A percentile compares a stretch with the other conserved stretches of the same genome.
phyloP scores from a whole-genome alignment of 2,329 filamentous ascomycete genomes.

The Emergomyces orientalis region DNA sequence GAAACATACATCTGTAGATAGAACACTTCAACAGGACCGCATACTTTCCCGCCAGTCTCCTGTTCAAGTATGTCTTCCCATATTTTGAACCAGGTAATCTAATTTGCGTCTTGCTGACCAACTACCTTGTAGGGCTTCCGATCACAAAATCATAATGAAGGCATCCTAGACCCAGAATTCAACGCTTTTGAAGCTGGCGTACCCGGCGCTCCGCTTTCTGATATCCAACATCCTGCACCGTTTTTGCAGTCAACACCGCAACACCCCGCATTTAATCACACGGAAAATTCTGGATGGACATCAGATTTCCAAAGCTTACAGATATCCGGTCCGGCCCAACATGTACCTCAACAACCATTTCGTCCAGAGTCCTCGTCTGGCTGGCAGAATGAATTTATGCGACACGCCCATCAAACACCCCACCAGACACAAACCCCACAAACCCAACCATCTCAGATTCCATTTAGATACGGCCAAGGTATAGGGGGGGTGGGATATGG shows the following conservation, averaged over 20 bases:
- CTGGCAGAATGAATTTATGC: constrained; percentile 56
- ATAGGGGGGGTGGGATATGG: not conserved
- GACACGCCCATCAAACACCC: constrained; percentile 24
- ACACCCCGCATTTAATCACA: constrained; percentile 11
- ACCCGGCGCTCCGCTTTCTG: constrained; percentile 26
- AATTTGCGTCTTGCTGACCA: constrained; percentile 12
- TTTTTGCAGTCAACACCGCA: constrained; percentile 22
- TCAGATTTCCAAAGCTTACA: constrained; percentile 39
- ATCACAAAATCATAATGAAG: constrained; percentile 46
- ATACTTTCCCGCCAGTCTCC: constrained; percentile 46
- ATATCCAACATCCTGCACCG: constrained; percentile 30
- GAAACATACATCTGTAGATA: constrained; percentile 58
- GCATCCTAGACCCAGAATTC: constrained; percentile 56
- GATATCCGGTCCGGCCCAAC: constrained; percentile 31
- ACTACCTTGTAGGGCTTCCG: constrained; percentile 48
- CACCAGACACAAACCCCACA: constrained; percentile 16
- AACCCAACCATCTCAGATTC: constrained; percentile 20
- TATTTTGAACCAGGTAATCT: constrained; percentile 1
- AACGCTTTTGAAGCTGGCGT: constrained; percentile 52
- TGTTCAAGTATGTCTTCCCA: constrained; percentile 42
- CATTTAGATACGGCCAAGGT: not conserved
- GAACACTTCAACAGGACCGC: constrained; percentile 65
- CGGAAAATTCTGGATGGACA: constrained; percentile 32
- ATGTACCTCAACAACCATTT: constrained; percentile 43
- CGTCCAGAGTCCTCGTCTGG: constrained; percentile 30